Base-by-base conservation (phyloP, 2,329 filamentous ascomycete genomes). In the Allantophomopsis cytisporea region DNA sequence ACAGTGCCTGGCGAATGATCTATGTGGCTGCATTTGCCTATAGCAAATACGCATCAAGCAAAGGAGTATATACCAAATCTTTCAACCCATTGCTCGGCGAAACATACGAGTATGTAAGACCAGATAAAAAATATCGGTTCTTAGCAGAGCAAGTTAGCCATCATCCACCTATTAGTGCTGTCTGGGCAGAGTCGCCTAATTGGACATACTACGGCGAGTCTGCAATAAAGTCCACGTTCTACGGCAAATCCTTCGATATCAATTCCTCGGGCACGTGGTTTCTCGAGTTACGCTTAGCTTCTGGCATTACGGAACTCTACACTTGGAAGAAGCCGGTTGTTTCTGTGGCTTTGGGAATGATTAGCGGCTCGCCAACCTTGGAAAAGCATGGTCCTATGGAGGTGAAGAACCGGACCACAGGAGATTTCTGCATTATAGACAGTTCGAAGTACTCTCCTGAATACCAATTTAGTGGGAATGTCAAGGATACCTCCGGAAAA, bases 131-230 rank as follows among this genome's bases (percentile, higher is more conserved):
- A 42, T 98, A 94, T 64, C 85, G 91, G 47, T 96, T 96, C 71
- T 94, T 96, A 63, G 85, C 94, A 44, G 91, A 98, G 60, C 91
- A 98, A 65, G 89, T 98, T 52, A 93, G 86, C 63, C 91, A 98
- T 58, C 91, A 98, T 60, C 91, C 91, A 21, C 91, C 91, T 0
- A 73, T 98, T 51, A 88, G 91, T 48, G 91, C 93, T 14, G 87
- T 87, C 0, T 91, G 83, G 69, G 89, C 89, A 7, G 91, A 98
- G 60, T 82, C 85, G 4, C 76, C 88, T 12, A 85, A 83, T 51
- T 98, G 91, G 91, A 89, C 89, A 41, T 98, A 98, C 64, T 96
- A 83, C 68, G 91, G 91, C 44, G 91, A 98, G 62, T 94, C 87
- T 21, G 81, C 85, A 7, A 86, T 96, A 44, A 89, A 85, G 60